Base-by-base conservation (phyloP, 768 basidiomycete species). In the Austroboletus festivus region DNA sequence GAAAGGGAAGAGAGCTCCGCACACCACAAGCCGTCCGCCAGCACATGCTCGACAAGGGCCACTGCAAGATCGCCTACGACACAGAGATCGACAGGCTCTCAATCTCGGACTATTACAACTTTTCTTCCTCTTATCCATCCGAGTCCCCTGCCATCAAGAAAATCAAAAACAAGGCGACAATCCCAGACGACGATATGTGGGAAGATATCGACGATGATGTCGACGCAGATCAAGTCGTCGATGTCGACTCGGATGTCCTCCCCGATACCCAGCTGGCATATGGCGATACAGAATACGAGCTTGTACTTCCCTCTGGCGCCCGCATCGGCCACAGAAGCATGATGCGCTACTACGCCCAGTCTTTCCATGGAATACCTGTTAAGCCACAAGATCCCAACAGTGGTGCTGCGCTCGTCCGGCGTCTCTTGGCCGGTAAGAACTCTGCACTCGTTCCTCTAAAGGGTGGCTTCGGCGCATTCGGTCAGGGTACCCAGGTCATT, bases 61-160 rank as follows among this genome's bases (percentile, higher is more conserved):
- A 99, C 62, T 97, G 94, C 78, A 97, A 96, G 71, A 82, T 99
- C 54, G 87, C 90, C 0, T 98, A 95, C 67, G 90, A 93, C 50
- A 70, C 78, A 1, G 84, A 89, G 57, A 62, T 72, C 33, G 92
- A 97, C 61, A 80, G 83, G 35, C 79, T 94, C 44, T 94, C 95
- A 56, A 55, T 95, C 5, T 89, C 93, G 0, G 94, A 97, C 56
- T 97, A 76, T 63, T 99, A 98, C 71, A 93, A 96, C 68, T 98
- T 95, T 65, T 77, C 84, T 0, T 66, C 75, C 1, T 91, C 88
- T 11, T 95, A 95, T 62, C 87, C 89, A 0, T 71, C 71, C 10
- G 73, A 74, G 1, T 34, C 51, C 15, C 57, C 53, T 45, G n/a
- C n/a, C n/a, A n/a, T n/a, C n/a, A n/a, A n/a, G n/a, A n/a, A n/a